Base-by-base conservation (phyloP, 202 grass and related monocot species). In the Hordeum pubiflorum region DNA sequence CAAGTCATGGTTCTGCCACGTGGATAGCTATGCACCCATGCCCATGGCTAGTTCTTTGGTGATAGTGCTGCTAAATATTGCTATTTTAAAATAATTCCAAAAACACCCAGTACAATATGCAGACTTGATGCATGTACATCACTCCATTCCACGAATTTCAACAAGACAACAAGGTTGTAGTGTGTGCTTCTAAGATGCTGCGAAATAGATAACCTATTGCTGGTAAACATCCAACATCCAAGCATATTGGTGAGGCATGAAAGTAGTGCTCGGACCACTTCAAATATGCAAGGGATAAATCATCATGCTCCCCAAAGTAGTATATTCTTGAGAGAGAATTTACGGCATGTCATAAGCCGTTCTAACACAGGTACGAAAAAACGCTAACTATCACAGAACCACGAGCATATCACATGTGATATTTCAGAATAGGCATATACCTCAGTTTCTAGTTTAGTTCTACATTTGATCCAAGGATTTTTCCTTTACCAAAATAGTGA, bases 331-430 rank as follows among this genome's bases (percentile, higher is more conserved):
- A 43, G 66, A 68, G 64, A 69, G 37, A 69, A 69, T 43, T 43
- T 69, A 44, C 41, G 22, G 67, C 67, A 70, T 44, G 38, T 14
- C 22, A 1, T 44, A 70, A 70, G 12, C 39, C 1, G 12, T 26
- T 70, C 67, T 17, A 70, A 43, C 39, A 70, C 14, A 13, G 67
- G 22, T 70, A 14, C 12, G 23, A 39, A 44, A 70, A 40, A 70
- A 44, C 3, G 6, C 43, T 44, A 26, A 70, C 22, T 26, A 44
- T 44, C 6, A 44, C 67, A 70, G 13, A 22, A 76, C 26, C 36
- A 86, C 27, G 70, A 75, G 59, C 36, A 86, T 83, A 76, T 4
- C 9, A 46, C 23, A 63, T 32, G 13, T 77, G 23, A 27, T 70
- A 72, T 26, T 24, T 48, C 39, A 77, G 8, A 43, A 56, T 23